A percentile compares a stretch with the other conserved stretches of the same genome.
Conservation (phyloP, 139 green algal species). For the Deuterostichococcus epilithicus region DNA sequence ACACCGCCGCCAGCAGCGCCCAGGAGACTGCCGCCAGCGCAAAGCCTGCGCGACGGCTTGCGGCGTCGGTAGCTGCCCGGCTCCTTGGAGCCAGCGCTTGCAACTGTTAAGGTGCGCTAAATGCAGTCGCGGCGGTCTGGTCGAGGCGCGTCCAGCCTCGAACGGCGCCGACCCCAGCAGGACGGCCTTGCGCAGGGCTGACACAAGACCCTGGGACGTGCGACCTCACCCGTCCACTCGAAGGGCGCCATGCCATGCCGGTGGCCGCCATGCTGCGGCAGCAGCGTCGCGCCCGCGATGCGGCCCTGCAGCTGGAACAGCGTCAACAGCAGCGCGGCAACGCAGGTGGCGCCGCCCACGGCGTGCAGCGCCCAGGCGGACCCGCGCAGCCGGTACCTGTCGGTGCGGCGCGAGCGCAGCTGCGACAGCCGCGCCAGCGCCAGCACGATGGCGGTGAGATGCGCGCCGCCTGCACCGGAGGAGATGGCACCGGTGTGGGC, state of each 20-base stretch:
- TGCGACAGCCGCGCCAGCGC: slow-evolving; percentile 4
- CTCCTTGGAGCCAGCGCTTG: neutral
- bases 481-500: no score
- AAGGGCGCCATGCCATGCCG: slow-evolving; percentile 8
- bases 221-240: slow-evolving; percentile 21
- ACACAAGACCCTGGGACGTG: no score
- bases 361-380: neutral
- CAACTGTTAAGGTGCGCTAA: no score
- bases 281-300: slow-evolving; percentile 10
- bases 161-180: no score
- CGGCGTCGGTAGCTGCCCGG: neutral
- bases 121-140: no score
- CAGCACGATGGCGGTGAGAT: slow-evolving; percentile 16
- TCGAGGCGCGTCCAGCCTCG: no score
- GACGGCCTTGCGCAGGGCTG: no score
- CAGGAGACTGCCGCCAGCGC: slow-evolving; percentile 1
- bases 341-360: neutral
- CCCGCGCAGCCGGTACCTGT: slow-evolving; percentile 11
- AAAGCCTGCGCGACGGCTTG: slow-evolving; percentile 7
- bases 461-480: slow-evolving; percentile 24
- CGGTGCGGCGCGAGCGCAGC: neutral
- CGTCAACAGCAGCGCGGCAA: slow-evolving; percentile 14
- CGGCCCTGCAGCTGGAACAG: slow-evolving; percentile 27
- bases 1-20: slow-evolving; percentile 8
- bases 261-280: slow-evolving; percentile 3